Conservation (phyloP, 805 yeast genomes). For the Schizosaccharomyces pombe region DNA sequence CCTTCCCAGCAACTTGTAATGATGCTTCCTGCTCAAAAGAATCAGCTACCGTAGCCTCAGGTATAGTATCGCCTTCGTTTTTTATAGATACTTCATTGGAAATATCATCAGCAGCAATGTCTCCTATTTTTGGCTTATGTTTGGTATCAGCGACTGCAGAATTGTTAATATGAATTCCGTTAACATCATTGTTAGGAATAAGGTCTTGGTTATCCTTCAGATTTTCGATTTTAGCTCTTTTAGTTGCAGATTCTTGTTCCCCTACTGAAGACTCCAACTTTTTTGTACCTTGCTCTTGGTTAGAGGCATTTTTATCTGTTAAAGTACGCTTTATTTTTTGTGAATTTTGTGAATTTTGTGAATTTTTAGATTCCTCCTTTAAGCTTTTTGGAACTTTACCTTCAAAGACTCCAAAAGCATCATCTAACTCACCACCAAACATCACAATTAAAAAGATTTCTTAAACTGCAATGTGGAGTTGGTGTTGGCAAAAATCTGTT, state of each 20-base stretch:
- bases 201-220: too few species aligned
- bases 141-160: too few species aligned
- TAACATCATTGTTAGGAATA: too few species aligned
- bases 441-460: neutral
- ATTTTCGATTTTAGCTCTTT: neutral
- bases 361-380: neutral
- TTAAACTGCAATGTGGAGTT: neutral
- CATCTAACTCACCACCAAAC: constrained; percentile 1
- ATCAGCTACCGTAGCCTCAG: constrained; percentile 48
- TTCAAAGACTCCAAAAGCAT: neutral
- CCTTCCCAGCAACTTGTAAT: constrained; percentile 64
- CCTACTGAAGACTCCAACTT: too few species aligned
- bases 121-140: too few species aligned
- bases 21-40: constrained; percentile 73
- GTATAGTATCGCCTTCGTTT: constrained; percentile 1
- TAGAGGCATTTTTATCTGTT: too few species aligned
- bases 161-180: too few species aligned
- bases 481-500: too few species aligned
- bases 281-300: too few species aligned
- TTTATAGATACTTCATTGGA: too few species aligned
- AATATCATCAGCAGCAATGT: too few species aligned
- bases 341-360: neutral
- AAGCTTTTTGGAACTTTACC: neutral
- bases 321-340: neutral
- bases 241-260: neutral